Evolutionary conservation across 352 stramenopile genomes (phyloP), one percentile per base, ranked within the genome.

Genomic region (Phytopythium ostracodes): DNA sequence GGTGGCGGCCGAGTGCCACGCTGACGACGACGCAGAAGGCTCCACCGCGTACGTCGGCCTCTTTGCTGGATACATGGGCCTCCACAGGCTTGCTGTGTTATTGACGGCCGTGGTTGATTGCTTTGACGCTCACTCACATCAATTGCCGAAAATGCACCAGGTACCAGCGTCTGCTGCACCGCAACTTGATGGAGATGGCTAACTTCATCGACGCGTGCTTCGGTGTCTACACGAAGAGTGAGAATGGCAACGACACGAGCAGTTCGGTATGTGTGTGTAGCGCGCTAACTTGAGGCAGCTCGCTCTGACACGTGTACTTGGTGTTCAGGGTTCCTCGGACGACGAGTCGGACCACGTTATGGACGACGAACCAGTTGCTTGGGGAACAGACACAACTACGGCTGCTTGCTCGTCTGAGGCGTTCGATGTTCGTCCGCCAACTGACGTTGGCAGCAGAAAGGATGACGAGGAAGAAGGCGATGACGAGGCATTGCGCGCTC

Each of bases 181-280:
- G 76, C 29, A 82, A 91, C 49, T 59, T 93, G 35, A 78, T 93
- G 67, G 84, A 93, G 46, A 93, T 93, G 84, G 79, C 84, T 31
- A 74, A 86, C 53, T 93, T 91, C 57, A 79, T 91, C 51, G 84
- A 93, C 69, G 73, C 81, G 43, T 73, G 82, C 57, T 93, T 88
- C 63, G 80, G 84, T 25, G 81, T 93, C 44, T 93, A 91, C 70
- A 76, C 77, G 51, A 82, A 74, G 27, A 61, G 17, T 14, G 66
- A 49, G 3, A 22, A 27, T 22, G 62, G 20, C 59, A 66, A 29
- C 33, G 44, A 27, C 6, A 58, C 24, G 44, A 52, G 29, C 35
- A 44, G 14, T 27, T 62, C 29, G 56, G 56, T 62, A 3, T n/a
- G 56, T 18, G 31, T n/a, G 18, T 24, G 33, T 6, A 1, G 8